Conservation (phyloP, 495 filamentous ascomycete species). For the Astrothelium macrocarpum region DNA sequence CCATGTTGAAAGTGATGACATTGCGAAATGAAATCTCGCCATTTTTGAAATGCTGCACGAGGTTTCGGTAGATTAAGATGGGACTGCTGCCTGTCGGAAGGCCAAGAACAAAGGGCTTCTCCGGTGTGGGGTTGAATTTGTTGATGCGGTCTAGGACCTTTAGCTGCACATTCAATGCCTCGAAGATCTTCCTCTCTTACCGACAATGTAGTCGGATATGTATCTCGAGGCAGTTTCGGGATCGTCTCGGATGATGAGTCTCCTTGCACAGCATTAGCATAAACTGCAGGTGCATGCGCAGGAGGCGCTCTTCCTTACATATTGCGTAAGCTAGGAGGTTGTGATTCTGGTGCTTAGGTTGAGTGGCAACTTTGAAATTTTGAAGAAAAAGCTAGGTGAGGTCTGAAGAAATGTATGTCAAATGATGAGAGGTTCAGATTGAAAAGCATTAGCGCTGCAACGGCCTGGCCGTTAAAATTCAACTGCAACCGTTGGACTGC, state of each 20-base stretch:
- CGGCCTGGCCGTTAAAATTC: background rate
- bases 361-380: background rate
- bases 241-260: conserved; percentile 74
- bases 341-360: background rate
- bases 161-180: background rate
- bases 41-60: conserved; percentile 65
- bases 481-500: background rate
- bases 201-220: conserved; percentile 75
- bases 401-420: background rate
- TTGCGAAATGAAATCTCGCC: conserved; percentile 76
- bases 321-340: background rate
- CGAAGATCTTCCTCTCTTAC: conserved; percentile 33
- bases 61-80: conserved; percentile 63
- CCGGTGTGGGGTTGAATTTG: conserved; percentile 56
- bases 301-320: background rate
- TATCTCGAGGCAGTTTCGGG: conserved; percentile 56
- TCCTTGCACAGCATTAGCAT: conserved; percentile 42
- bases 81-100: conserved; percentile 77
- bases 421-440: background rate
- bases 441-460: background rate
- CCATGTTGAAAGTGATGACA: conserved; percentile 91
- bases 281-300: background rate
- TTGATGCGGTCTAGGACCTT: conserved; percentile 52
- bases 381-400: background rate
- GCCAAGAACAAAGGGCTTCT: conserved; percentile 70